These are phyloP conservation scores for Fusarium sp. DNA, from an alignment of 2,329 filamentous ascomycete genomes.

Conservation along the genomic window DNA sequence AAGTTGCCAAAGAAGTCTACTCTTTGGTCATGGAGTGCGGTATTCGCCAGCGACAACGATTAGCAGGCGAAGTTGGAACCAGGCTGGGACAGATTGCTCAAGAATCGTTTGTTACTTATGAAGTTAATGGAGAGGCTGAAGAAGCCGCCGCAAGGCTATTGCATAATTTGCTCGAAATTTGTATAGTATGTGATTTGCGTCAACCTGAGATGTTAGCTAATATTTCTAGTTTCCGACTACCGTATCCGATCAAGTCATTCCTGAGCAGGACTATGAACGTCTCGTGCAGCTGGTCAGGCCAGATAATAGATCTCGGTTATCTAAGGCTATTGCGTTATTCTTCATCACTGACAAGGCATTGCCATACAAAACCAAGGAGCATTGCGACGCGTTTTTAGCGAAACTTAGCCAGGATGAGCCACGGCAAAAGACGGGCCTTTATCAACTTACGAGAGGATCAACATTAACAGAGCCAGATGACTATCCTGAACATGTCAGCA, in stretches of 20 bases:
- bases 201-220: no score
- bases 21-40: not conserved
- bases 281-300: no score
- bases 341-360: fast-evolving
- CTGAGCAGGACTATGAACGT: no score
- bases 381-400: not conserved
- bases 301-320: no score
- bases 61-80: not conserved
- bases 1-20: not conserved
- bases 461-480: not conserved
- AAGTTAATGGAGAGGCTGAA: not conserved
- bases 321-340: no score
- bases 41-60: not conserved
- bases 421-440: fast-evolving
- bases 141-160: fast-evolving
- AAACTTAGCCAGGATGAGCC: not conserved
- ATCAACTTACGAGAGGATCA: fast-evolving
- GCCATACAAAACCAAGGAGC: fast-evolving
- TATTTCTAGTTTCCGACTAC: not conserved
- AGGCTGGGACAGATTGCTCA: conserved; percentile 2
- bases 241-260: not conserved
- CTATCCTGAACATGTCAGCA: not conserved
- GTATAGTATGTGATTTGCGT: not conserved
- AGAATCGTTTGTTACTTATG: not conserved
- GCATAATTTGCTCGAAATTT: fast-evolving